Base-by-base conservation (phyloP, 805 yeast genomes). In the Kluyveromyces siamensis region DNA sequence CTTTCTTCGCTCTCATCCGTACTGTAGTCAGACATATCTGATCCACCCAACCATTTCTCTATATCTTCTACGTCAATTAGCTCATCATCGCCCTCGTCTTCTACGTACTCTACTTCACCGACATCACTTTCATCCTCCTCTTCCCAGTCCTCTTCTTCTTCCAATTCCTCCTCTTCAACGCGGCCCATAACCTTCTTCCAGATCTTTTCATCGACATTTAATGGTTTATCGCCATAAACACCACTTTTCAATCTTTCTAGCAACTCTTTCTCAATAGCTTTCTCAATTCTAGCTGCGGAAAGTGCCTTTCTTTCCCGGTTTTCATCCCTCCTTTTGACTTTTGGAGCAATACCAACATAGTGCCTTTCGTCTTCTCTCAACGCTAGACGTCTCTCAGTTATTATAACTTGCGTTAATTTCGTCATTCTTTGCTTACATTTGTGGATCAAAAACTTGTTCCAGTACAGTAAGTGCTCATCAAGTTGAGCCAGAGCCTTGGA, bases 141-240 rank as follows among this genome's bases (percentile, higher is more conserved):
- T 44, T 77, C 80, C 49, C 77, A 75, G 41, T 71, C 73, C 27
- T 67, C 72, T 44, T 71, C 70, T 37, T 69, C 72, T 30, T 71
- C 62, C 41, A 74, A 82, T 44, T 80, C 80, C 51, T 83, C 87
- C 44, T 79, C 82, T 53, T 84, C 91, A 58, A 83, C 84, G 49
- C 83, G 82, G 52, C 90, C 89, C 72, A 93, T 78, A 21, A 93
- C 95, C 72, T 83, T 87, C 76, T 84, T 84, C 99, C 99, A 93
- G 51, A 93, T 81, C 70, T 83, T 83, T 62, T 91, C 96, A 60
- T 93, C 98, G 37, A 93, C 98, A 62, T 93, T 93, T 63, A 93
- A 74, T 49, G 99, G 99, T 68, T 91, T 87, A 63, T 93, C 98
- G 55, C 99, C 99, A 65, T 93, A 93, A 2, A 98, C 98, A 52